phyloP scores from a whole-genome alignment of 495 filamentous ascomycete genomes.

The Penicillium macrosclerotiorum region DNA sequence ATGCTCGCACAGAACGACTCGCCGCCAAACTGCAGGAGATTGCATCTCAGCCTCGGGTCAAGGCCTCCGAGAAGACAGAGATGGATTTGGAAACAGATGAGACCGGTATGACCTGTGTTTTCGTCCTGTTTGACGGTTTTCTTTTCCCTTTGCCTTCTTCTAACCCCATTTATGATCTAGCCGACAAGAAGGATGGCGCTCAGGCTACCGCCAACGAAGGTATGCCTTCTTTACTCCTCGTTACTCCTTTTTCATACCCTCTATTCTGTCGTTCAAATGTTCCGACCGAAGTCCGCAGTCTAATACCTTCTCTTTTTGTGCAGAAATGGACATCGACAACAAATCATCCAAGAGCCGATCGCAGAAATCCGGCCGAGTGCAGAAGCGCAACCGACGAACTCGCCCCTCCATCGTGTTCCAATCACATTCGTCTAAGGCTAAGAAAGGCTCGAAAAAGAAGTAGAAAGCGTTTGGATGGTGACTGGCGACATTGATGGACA shows the following conservation, averaged over 20 bases:
- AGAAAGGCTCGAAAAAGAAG: slow-evolving; percentile 32
- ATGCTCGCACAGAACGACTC: slow-evolving; percentile 72
- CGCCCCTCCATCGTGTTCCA: slow-evolving; percentile 46
- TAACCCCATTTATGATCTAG: slow-evolving; percentile 6
- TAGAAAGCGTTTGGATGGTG: slow-evolving; percentile 17
- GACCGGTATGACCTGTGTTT: slow-evolving; percentile 34
- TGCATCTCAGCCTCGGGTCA: slow-evolving; percentile 59
- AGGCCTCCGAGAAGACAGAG: slow-evolving; percentile 21
- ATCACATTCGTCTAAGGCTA: slow-evolving; percentile 25
- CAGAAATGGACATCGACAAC: slow-evolving; percentile 43
- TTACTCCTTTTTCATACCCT: background rate
- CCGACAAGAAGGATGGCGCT: slow-evolving; percentile 16
- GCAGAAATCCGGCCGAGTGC: slow-evolving; percentile 31
- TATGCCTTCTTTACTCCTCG: slow-evolving; percentile 2
- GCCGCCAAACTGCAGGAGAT: slow-evolving; percentile 77
- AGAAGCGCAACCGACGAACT: slow-evolving; percentile 41
- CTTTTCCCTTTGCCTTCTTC: background rate
- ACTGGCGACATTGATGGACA: background rate
- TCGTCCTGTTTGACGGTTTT: background rate
- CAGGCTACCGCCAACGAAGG: slow-evolving; percentile 27
- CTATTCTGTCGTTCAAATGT: background rate
- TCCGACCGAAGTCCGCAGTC: too few species aligned
- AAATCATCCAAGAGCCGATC: slow-evolving; percentile 23
- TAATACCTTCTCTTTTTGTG: slow-evolving; percentile 11
- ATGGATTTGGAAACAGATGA: slow-evolving; percentile 17